These are phyloP conservation scores for Craterostigma plantagineum DNA, from an alignment of 257 asterid genomes.

Conservation along the genomic window DNA sequence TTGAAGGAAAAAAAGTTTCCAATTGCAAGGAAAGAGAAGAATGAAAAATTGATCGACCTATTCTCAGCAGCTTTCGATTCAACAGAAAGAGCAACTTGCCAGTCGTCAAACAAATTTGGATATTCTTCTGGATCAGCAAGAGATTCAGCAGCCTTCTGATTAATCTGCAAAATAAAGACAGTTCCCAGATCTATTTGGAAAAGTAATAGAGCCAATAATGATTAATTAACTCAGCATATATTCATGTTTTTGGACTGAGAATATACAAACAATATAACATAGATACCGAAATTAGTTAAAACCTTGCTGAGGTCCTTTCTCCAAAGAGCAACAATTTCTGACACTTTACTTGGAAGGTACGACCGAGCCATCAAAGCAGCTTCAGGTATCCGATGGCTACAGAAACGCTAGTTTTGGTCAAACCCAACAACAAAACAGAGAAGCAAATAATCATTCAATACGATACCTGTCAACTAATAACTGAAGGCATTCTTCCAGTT, in stretches of 20 bases:
- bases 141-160: conserved; percentile 96
- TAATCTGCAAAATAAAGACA: conserved; percentile 33
- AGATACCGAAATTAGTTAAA: conserved; percentile 1
- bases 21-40: background rate
- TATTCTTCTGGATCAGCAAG: conserved; percentile 98
- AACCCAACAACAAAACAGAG: background rate
- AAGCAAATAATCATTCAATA: background rate
- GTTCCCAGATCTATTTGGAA: conserved; percentile 6
- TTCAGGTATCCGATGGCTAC: conserved; percentile 98
- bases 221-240: conserved; percentile 4
- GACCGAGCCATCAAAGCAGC: conserved; percentile 99
- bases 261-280: background rate
- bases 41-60: conserved; percentile 13
- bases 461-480: conserved; percentile 76
- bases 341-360: conserved; percentile 94
- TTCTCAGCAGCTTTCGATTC: conserved; percentile 65
- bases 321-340: conserved; percentile 90
- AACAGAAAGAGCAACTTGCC: conserved; percentile 94
- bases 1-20: background rate
- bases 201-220: conserved; percentile 1
- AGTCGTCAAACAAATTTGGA: conserved; percentile 89
- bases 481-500: conserved; percentile 89
- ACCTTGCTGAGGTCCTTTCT: conserved; percentile 93
- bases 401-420: conserved; percentile 11
- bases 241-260: conserved; percentile 2